Conservation (phyloP, 2,329 filamentous ascomycete genomes). For the Chaetomiaceae sp. region DNA sequence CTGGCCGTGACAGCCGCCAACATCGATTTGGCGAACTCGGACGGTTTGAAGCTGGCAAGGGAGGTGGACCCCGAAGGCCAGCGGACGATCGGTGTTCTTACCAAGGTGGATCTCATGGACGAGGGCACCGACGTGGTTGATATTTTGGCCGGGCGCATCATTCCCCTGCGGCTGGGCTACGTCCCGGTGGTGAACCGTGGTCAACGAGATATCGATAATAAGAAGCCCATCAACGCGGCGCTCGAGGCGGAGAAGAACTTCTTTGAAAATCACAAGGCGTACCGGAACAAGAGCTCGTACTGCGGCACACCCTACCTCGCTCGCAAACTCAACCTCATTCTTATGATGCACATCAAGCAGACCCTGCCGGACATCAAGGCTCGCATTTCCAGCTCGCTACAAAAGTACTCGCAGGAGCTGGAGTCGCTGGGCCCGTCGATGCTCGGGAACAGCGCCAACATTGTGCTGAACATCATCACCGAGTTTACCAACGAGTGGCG, state of each 20-base stretch:
- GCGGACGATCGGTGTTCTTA: slow-evolving; percentile 95
- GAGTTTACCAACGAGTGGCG: slow-evolving; percentile 98
- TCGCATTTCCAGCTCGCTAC: slow-evolving; percentile 85
- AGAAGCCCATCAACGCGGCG: slow-evolving; percentile 85
- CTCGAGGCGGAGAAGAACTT: slow-evolving; percentile 94
- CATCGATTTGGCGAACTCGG: slow-evolving; percentile 96
- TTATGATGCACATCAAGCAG: slow-evolving; percentile 99
- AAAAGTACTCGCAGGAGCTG: slow-evolving; percentile 85
- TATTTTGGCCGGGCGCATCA: slow-evolving; percentile 95
- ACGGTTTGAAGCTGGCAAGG: slow-evolving; percentile 90
- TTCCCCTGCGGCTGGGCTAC: slow-evolving; percentile 89
- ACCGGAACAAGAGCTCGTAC: slow-evolving; percentile 97
- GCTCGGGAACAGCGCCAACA: slow-evolving; percentile 93
- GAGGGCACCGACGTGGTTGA: slow-evolving; percentile 97
- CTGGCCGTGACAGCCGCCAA: slow-evolving; percentile 95
- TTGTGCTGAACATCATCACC: slow-evolving; percentile 96
- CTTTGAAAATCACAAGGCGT: slow-evolving; percentile 98
- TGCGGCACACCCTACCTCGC: slow-evolving; percentile 97
- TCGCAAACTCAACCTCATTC: slow-evolving; percentile 92
- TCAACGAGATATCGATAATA: slow-evolving; percentile 97
- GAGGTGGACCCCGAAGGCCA: slow-evolving; percentile 98
- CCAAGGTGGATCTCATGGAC: slow-evolving; percentile 99
- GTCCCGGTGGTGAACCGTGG: slow-evolving; percentile 95
- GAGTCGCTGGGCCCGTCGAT: slow-evolving; percentile 83
- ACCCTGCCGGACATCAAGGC: slow-evolving; percentile 98